phyloP scores from a whole-genome alignment of 108 stramenopile genomes.

The Conticribra weissflogii region DNA sequence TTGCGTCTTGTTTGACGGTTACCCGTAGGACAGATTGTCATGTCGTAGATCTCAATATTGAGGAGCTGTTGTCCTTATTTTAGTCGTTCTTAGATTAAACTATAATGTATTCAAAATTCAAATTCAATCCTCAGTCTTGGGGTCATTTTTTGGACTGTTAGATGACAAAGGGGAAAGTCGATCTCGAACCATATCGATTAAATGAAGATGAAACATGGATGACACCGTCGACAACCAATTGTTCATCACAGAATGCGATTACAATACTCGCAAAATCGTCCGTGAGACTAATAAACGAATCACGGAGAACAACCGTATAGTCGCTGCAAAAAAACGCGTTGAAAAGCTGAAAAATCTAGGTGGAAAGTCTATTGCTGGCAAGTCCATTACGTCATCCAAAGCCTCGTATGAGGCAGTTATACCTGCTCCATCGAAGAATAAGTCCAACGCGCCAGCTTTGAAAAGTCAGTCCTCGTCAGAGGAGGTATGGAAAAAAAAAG shows the following conservation, averaged over 20 bases:
- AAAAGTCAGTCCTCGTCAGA: not conserved
- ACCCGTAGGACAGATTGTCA: too few species aligned
- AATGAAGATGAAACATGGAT: constrained; percentile 6
- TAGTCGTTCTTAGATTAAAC: too few species aligned
- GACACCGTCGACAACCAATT: constrained; percentile 11
- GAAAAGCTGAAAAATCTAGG: constrained; percentile 15
- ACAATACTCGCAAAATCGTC: constrained; percentile 40
- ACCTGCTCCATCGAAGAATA: not conserved
- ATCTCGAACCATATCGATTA: too few species aligned
- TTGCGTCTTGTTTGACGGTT: too few species aligned
- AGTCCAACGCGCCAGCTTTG: not conserved
- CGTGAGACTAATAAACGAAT: constrained; percentile 34
- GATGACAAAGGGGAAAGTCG: too few species aligned
- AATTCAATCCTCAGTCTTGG: too few species aligned
- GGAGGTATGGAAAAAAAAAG: constrained; percentile 32
- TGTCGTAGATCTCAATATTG: too few species aligned
- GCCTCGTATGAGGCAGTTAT: not conserved
- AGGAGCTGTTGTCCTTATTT: too few species aligned
- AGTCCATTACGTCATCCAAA: not conserved
- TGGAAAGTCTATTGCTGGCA: not conserved
- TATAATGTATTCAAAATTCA: too few species aligned
- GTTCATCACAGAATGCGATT: constrained; percentile 38
- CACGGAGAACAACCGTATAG: constrained; percentile 18
- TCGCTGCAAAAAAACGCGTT: constrained; percentile 26
- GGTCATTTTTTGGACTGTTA: too few species aligned